Conservation (phyloP, 2,329 filamentous ascomycete species). For the Xylaria sp. region DNA sequence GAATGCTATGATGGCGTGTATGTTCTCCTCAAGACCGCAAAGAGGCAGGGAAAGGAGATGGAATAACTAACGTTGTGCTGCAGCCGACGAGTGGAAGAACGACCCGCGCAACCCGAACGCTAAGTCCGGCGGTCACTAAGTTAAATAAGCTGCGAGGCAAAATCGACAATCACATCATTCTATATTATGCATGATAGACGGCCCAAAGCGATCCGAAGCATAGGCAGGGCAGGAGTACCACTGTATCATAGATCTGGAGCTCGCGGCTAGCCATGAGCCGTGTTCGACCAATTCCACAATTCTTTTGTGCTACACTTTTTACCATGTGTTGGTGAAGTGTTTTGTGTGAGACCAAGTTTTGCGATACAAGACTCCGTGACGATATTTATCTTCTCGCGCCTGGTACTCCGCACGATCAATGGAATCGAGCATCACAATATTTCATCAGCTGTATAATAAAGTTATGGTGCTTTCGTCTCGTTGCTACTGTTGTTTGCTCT, state of each 20-base stretch:
- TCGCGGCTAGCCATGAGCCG: slow-evolving; percentile 41
- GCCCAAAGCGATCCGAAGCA: slow-evolving; percentile 41
- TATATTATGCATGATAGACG: slow-evolving; percentile 44
- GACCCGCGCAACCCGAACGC: slow-evolving; percentile 86
- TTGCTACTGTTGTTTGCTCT: neutral
- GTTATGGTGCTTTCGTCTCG: neutral
- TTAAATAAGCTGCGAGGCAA: slow-evolving; percentile 15
- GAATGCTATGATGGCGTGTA: slow-evolving; percentile 82
- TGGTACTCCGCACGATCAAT: neutral
- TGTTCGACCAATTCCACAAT: slow-evolving; percentile 38
- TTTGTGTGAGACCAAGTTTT: neutral
- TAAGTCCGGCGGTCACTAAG: slow-evolving; percentile 60
- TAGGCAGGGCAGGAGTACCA: slow-evolving; percentile 40
- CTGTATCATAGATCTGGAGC: slow-evolving; percentile 50
- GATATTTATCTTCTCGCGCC: neutral
- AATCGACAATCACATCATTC: slow-evolving; percentile 37
- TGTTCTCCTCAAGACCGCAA: slow-evolving; percentile 38
- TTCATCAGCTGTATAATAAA: neutral
- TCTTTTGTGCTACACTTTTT: slow-evolving; percentile 31
- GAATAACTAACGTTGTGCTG: slow-evolving; percentile 33
- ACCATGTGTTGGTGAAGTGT: slow-evolving; percentile 14
- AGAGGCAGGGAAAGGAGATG: neutral
- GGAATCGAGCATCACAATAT: neutral
- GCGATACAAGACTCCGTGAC: neutral
- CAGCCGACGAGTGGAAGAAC: slow-evolving; percentile 96